Conservation (phyloP, 768 basidiomycete species). For the Lentinula sp. region DNA sequence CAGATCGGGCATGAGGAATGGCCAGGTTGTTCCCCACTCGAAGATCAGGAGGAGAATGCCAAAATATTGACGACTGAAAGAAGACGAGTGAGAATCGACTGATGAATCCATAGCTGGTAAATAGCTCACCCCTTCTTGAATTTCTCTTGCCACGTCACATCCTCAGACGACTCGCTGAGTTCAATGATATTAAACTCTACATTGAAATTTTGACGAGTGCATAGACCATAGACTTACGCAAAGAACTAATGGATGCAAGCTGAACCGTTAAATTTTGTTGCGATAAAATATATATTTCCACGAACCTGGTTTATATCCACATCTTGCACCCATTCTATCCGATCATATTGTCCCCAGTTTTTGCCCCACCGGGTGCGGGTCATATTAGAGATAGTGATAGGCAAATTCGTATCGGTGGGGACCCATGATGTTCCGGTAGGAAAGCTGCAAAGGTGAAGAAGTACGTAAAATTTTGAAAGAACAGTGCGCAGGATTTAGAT, state of each 20-base stretch:
- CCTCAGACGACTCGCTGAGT: constrained; percentile 5
- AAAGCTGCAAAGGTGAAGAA: constrained; percentile 6
- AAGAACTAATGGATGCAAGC: constrained; percentile 7
- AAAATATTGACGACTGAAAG: constrained; percentile 14
- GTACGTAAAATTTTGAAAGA: background rate
- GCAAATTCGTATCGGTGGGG: constrained; percentile 14
- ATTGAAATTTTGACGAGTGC: background rate
- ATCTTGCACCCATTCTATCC: constrained; percentile 17
- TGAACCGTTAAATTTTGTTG: background rate
- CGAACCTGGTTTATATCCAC: constrained; percentile 11
- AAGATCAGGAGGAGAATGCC: constrained; percentile 18
- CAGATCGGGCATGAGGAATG: constrained; percentile 18
- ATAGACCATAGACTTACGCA: background rate
- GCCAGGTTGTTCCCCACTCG: constrained; percentile 24
- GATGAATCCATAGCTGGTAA: background rate
- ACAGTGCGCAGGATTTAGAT: background rate
- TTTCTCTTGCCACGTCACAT: constrained; percentile 11
- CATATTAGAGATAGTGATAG: constrained; percentile 16
- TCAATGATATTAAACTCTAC: background rate
- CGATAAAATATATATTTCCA: background rate
- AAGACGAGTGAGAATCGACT: background rate
- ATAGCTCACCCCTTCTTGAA: constrained; percentile 11
- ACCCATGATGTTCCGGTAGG: constrained; percentile 17
- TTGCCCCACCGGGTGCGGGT: constrained; percentile 16
- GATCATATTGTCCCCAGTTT: constrained; percentile 19